Base-by-base conservation (phyloP, 75 land plant species). In the Cryptomeria japonica region DNA sequence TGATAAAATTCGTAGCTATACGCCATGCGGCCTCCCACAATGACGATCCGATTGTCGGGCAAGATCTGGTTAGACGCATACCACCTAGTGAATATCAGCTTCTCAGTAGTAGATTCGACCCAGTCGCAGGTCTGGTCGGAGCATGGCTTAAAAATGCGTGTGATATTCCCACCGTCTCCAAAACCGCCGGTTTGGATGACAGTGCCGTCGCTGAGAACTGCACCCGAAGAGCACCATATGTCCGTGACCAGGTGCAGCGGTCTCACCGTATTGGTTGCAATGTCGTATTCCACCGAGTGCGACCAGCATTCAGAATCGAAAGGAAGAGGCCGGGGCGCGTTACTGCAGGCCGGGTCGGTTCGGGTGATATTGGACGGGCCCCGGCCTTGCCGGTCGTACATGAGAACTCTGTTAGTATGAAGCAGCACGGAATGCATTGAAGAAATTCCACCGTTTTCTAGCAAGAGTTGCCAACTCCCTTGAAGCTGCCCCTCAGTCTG, bases 201-300 rank as follows among this genome's bases (percentile, higher is more conserved):
- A 9, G 89, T 91, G 3, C 97, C 97, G 72, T 94, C 88, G 84
- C 91, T 90, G 18, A 86, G n/a, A 80, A 95, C 56, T 14, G 93
- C 75, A 55, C 96, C 98, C 9, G 95, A 96, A 22, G 96, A 95
- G 90, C 97, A 96, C 94, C 94, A 96, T 3, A 95, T 93, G 88
- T 96, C 96, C 14, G 96, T 93, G 70, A 83, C 86, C 2, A 96
- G 73, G 86, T 70, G 88, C 15, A 96, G 89, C 0, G 97, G 93
- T 5, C 97, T 88, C 51, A 92, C 39, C 6, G 51, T 64, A 87
- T 88, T 90, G 22, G 88, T 36, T 36, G 77, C 84, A 15, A 92
- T 84, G 49, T 90, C 87, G 88, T 82, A 94, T 58, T 89, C 87
- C 68, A 90, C 92, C 39, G 97, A 95, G 58, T 96, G 98, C 11